Conservation (phyloP, 2,329 filamentous ascomycete species). For the Microthyrium microscopicum region DNA sequence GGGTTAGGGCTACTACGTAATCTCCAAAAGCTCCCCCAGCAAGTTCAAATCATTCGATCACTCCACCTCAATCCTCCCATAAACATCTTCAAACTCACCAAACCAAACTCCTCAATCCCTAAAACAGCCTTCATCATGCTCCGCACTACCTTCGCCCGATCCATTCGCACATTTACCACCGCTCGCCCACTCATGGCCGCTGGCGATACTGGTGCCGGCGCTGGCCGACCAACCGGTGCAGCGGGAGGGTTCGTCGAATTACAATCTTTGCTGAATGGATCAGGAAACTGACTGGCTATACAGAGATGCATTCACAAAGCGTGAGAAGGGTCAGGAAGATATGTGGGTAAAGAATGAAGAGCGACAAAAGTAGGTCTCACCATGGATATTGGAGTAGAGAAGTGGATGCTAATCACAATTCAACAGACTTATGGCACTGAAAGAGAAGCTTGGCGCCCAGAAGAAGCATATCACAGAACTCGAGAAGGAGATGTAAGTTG, state of each 20-base stretch:
- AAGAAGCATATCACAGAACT: slow-evolving; percentile 71
- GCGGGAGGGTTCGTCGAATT: slow-evolving; percentile 17
- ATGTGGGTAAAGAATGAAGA: slow-evolving; percentile 75
- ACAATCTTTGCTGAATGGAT: neutral
- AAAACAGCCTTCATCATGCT: slow-evolving; percentile 22
- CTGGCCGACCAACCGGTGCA: slow-evolving; percentile 23
- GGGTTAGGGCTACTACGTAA: no score
- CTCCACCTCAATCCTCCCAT: neutral
- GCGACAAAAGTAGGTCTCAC: slow-evolving; percentile 50
- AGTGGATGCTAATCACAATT: slow-evolving; percentile 52
- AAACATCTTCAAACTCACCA: neutral
- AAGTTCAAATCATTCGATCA: neutral
- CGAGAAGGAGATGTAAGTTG: slow-evolving; percentile 65
- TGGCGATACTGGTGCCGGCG: slow-evolving; percentile 25
- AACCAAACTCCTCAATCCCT: neutral
- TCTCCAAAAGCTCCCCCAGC: no score
- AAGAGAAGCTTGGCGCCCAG: slow-evolving; percentile 54
- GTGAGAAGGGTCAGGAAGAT: slow-evolving; percentile 77
- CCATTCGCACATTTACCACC: slow-evolving; percentile 24
- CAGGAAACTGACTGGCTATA: slow-evolving; percentile 2
- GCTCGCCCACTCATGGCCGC: slow-evolving; percentile 25
- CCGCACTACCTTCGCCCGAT: no score
- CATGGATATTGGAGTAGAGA: slow-evolving; percentile 32
- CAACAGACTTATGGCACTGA: slow-evolving; percentile 51
- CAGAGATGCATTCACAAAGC: slow-evolving; percentile 84